Evolutionary conservation across 179 eudicot species (phyloP).

Genomic region (Monotropa hypopitys): DNA sequence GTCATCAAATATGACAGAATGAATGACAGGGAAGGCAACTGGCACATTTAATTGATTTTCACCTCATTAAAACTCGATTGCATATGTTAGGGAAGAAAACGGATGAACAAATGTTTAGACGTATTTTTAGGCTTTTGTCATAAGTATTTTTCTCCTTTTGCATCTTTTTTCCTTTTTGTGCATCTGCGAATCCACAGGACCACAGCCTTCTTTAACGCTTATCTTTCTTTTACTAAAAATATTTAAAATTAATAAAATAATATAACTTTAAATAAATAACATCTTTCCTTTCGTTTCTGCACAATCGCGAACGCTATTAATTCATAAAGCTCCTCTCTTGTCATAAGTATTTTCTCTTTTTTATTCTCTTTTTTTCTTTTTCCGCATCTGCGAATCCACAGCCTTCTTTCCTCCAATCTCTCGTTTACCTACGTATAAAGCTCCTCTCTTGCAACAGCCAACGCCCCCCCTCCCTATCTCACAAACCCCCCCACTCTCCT

Average conservation of each 20-base stretch:
- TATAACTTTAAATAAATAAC: too few species aligned
- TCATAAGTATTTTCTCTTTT: neutral
- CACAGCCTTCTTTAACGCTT: neutral
- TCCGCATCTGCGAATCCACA: neutral
- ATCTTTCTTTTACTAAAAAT: too few species aligned
- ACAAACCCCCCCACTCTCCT: neutral
- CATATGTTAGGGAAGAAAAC: neutral
- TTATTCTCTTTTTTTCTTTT: neutral
- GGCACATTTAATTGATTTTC: neutral
- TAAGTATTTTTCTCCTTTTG: neutral
- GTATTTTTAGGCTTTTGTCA: neutral
- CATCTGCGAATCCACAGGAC: neutral
- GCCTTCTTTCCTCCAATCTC: neutral
- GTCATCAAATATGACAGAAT: too few species aligned
- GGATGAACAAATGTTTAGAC: neutral
- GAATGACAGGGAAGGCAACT: neutral
- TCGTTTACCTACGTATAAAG: slow-evolving; percentile 5
- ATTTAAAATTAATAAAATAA: too few species aligned
- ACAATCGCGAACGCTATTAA: too few species aligned
- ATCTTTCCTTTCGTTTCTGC: too few species aligned
- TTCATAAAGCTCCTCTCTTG: too few species aligned
- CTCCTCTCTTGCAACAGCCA: neutral
- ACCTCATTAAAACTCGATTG: neutral
- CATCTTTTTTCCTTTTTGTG: neutral
- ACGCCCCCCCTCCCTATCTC: neutral